Percentiles rank a stretch among this genome's conserved stretches.
Evolutionary conservation across 306 rosid genomes (phyloP).

Genomic region (Ammopiptanthus mongolicus): DNA sequence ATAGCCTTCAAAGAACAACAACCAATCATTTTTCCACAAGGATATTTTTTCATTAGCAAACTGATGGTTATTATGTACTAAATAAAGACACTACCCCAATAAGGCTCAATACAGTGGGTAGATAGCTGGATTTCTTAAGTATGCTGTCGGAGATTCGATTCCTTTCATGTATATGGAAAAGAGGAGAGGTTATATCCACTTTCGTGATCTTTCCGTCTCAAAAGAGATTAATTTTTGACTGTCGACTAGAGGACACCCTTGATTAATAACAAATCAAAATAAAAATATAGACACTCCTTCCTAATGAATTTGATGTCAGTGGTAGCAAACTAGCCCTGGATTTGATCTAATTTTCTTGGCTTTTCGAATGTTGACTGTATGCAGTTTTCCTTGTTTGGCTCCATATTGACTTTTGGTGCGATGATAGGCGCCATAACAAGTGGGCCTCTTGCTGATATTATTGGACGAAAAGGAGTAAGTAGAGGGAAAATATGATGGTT

Average conservation of each 20-base stretch:
- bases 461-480: conserved; percentile 84
- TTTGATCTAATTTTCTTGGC: conserved; percentile 7
- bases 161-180: too few species aligned
- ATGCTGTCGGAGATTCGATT: too few species aligned
- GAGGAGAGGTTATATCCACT: too few species aligned
- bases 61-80: not conserved
- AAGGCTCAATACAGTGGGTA: too few species aligned
- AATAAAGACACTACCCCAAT: too few species aligned
- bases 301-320: not conserved
- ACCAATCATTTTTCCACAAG: too few species aligned
- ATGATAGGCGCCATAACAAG: conserved; percentile 96
- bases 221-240: too few species aligned
- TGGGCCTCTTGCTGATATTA: conserved; percentile 67
- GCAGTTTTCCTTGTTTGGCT: conserved; percentile 90
- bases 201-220: too few species aligned
- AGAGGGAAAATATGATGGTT: not conserved
- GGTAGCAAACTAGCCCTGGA: not conserved
- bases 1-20: not conserved
- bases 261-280: too few species aligned
- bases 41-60: not conserved
- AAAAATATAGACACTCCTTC: not conserved
- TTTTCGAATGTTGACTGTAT: not conserved
- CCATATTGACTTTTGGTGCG: conserved; percentile 89
- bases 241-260: too few species aligned
- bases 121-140: too few species aligned